A percentile compares a stretch with the other conserved stretches of the same genome.
Conservation (phyloP, 169 alveolate species). For the Plasmodium ovale region DNA sequence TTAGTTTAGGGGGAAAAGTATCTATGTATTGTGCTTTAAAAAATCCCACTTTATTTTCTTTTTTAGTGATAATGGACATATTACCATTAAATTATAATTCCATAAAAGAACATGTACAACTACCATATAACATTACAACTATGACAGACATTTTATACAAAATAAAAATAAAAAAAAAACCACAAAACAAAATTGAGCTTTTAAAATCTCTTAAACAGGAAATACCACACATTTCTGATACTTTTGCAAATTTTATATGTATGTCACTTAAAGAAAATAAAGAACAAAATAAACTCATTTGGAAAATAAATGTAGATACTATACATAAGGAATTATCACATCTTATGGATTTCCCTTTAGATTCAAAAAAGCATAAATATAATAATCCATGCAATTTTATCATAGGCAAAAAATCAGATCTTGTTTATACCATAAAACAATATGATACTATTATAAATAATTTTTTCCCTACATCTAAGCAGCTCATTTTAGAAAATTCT, state of each 20-base stretch:
- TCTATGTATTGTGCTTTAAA: slow-evolving; percentile 72
- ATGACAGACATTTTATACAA: slow-evolving; percentile 30
- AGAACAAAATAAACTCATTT: slow-evolving; percentile 30
- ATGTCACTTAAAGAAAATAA: slow-evolving; percentile 36
- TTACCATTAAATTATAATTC: slow-evolving; percentile 51
- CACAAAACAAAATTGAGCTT: slow-evolving; percentile 33
- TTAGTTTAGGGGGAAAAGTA: slow-evolving; percentile 72
- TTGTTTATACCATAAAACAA: slow-evolving; percentile 38
- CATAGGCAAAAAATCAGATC: slow-evolving; percentile 54
- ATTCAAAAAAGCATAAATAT: slow-evolving; percentile 17
- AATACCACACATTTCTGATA: slow-evolving; percentile 31
- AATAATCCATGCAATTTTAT: slow-evolving; percentile 63
- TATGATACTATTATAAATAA: slow-evolving; percentile 44
- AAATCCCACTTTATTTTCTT: slow-evolving; percentile 37
- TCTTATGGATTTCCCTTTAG: slow-evolving; percentile 41
- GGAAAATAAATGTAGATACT: slow-evolving; percentile 73
- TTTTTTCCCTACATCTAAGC: slow-evolving; percentile 33
- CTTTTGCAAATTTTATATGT: slow-evolving; percentile 64
- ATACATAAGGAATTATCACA: slow-evolving; percentile 37
- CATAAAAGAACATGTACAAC: not conserved
- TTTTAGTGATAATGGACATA: slow-evolving; percentile 62
- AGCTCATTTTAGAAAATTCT: slow-evolving; percentile 40
- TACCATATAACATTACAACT: slow-evolving; percentile 35
- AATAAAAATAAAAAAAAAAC: slow-evolving; percentile 33
- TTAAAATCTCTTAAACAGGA: slow-evolving; percentile 9